Percentiles rank a stretch among this genome's conserved stretches.
These are phyloP conservation scores for Lactarius sanguifluus DNA, from an alignment of 768 basidiomycete species.

Conservation along the genomic window DNA sequence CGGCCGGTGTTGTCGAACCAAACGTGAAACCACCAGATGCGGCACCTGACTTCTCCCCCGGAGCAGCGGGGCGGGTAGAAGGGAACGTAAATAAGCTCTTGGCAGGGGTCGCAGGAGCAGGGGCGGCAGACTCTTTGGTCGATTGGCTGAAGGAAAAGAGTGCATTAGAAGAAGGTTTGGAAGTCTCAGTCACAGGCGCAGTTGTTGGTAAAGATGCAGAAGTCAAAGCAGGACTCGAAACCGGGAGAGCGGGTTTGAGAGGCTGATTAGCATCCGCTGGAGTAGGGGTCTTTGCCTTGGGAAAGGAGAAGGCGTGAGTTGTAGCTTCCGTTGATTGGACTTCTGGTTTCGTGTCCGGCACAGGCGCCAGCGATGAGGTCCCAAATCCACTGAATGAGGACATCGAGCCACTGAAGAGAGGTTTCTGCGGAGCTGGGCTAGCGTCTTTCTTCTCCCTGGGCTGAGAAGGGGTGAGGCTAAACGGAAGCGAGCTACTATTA, in stretches of 20 bases:
- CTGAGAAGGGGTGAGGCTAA: slow-evolving; percentile 19
- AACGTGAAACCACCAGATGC: slow-evolving; percentile 25
- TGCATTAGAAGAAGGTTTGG: slow-evolving; percentile 12
- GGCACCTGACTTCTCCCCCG: slow-evolving; percentile 19
- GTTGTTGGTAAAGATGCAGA: slow-evolving; percentile 5
- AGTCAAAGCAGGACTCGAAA: slow-evolving; percentile 13
- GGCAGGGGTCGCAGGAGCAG: slow-evolving; percentile 12
- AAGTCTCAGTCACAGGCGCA: not conserved
- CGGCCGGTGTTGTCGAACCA: slow-evolving; percentile 18
- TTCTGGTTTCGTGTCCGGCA: slow-evolving; percentile 1
- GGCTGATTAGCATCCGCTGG: slow-evolving; percentile 1
- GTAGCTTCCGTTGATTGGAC: slow-evolving; percentile 4
- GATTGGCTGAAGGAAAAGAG: slow-evolving; percentile 15
- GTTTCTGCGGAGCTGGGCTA: not conserved
- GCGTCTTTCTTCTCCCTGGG: slow-evolving; percentile 13
- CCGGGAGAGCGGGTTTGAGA: slow-evolving; percentile 23
- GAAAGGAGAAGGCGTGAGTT: slow-evolving; percentile 18
- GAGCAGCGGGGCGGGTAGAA: not conserved
- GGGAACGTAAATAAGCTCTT: slow-evolving; percentile 32
- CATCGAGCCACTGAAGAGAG: slow-evolving; percentile 18
- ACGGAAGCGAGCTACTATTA: slow-evolving; percentile 19
- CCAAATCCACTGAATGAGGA: slow-evolving; percentile 23
- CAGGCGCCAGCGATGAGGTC: slow-evolving; percentile 7
- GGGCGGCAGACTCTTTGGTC: not conserved
- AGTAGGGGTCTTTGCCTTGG: slow-evolving; percentile 5